Conservation (phyloP, 2,329 filamentous ascomycete species). For the Aspergillus sp. region DNA sequence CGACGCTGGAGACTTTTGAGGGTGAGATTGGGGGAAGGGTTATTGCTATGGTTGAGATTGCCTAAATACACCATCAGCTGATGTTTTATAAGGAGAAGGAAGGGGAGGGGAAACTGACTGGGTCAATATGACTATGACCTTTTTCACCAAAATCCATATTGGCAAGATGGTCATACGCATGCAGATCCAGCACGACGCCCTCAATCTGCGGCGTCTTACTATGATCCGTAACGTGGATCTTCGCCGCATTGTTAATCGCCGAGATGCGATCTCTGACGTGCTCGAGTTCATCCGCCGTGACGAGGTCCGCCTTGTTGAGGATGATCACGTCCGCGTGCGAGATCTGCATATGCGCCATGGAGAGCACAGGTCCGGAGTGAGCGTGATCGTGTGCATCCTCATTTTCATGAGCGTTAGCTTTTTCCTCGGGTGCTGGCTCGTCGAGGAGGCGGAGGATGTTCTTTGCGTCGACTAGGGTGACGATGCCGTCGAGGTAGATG, state of each 20-base stretch:
- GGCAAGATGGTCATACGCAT: slow-evolving; percentile 83
- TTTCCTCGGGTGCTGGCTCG: slow-evolving; percentile 49
- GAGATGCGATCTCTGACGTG: slow-evolving; percentile 65
- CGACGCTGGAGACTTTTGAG: slow-evolving; percentile 59
- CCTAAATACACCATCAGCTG: slow-evolving; percentile 43
- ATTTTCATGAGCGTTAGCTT: slow-evolving; percentile 41
- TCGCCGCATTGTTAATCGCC: slow-evolving; percentile 86
- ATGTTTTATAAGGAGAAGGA: not conserved
- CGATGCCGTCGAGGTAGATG: slow-evolving; percentile 95
- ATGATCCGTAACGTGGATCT: slow-evolving; percentile 74
- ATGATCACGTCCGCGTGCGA: slow-evolving; percentile 94
- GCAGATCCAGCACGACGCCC: slow-evolving; percentile 80
- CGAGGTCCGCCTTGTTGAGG: slow-evolving; percentile 88
- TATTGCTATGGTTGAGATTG: slow-evolving; percentile 78
- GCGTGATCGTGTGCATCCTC: slow-evolving; percentile 35
- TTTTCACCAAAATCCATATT: slow-evolving; percentile 66
- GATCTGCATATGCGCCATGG: slow-evolving; percentile 92
- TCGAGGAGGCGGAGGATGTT: slow-evolving; percentile 82
- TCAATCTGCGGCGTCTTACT: slow-evolving; percentile 77
- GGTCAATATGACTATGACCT: slow-evolving; percentile 87
- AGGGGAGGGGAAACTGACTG: slow-evolving; percentile 53
- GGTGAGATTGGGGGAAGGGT: slow-evolving; percentile 56
- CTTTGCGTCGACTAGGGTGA: slow-evolving; percentile 91
- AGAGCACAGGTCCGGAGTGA: slow-evolving; percentile 65
- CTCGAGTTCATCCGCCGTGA: slow-evolving; percentile 64